Base-by-base conservation (phyloP, 1,284 basidiomycete species). In the Puccinia horiana region DNA sequence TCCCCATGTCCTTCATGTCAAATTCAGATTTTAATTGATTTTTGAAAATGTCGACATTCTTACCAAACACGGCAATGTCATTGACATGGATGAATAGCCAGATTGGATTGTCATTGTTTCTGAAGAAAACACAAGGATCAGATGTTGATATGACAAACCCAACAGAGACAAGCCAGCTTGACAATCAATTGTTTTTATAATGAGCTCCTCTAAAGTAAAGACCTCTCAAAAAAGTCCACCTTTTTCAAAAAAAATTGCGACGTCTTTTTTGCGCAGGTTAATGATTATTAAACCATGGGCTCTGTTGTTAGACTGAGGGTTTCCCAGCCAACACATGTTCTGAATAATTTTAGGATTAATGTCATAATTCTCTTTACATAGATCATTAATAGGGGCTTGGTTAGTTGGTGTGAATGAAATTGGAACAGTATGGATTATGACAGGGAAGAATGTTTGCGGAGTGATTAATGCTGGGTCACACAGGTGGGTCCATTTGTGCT, bases 401-500 rank as follows among this genome's bases (percentile, higher is more conserved):
- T 63, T 67, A 9, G 63, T 67, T 16, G 29, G 40, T 4, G 4
- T 37, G 23, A 40, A 16, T 29, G 32, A 63, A 11, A 58, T 58
- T 58, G 9, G 9, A 8, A 11, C 29, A 29, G 56, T n/a, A 5
- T 63, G 11, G 8, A 67, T 23, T 8, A 67, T 67, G 9, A 67
- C 35, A 4, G 35, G 63, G 40, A 67, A 67, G 18, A 23, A 5
- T 2, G 63, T 9, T 3, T 4, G 4, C 2, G 35, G 35, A 23
- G 63, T 67, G 20, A 40, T 40, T 1, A 67, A 16, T 5, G 40
- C 9, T 20, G 63, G 35, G 35, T 67, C 63, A 67, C 35, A 67
- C 20, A 67, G 29, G 29, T 67, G 63, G 29, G 63, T 40, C 61
- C 61, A 63, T 20, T 63, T 37, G 61, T 63, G 61, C 35, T 63